Conservation (phyloP, 352 stramenopile genomes). For the Aphanomyces astaci region DNA sequence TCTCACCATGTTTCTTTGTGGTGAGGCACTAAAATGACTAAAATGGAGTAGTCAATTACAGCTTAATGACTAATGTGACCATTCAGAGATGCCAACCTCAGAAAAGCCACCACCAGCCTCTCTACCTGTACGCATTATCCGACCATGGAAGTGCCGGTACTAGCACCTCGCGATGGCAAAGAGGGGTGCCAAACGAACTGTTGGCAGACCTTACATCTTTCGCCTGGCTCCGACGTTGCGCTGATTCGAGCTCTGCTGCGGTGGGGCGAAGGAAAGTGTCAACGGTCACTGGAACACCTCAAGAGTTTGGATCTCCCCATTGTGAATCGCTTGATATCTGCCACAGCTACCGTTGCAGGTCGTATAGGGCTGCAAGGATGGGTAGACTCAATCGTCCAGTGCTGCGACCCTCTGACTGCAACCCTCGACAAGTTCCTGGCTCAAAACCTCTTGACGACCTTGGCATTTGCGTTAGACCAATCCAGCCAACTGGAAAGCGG, state of each 20-base stretch:
- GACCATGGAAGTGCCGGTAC: background rate
- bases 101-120: no score
- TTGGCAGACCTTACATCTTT: background rate
- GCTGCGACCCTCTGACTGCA: constrained; percentile 2
- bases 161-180: background rate
- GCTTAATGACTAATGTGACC: no score
- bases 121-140: no score
- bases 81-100: no score
- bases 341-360: background rate
- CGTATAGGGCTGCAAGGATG: background rate
- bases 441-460: background rate
- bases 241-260: background rate
- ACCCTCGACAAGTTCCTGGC: constrained; percentile 5
- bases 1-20: no score
- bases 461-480: constrained; percentile 9
- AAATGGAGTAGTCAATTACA: no score
- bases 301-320: background rate
- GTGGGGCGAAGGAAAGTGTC: background rate
- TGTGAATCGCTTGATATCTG: background rate
- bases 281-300: background rate
- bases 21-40: no score
- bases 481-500: background rate
- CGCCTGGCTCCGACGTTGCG: background rate
- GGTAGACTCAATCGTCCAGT: background rate
- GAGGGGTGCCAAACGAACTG: background rate